These are phyloP conservation scores for Penicillium sp. DNA, from an alignment of 2,329 filamentous ascomycete species.

Conservation along the genomic window DNA sequence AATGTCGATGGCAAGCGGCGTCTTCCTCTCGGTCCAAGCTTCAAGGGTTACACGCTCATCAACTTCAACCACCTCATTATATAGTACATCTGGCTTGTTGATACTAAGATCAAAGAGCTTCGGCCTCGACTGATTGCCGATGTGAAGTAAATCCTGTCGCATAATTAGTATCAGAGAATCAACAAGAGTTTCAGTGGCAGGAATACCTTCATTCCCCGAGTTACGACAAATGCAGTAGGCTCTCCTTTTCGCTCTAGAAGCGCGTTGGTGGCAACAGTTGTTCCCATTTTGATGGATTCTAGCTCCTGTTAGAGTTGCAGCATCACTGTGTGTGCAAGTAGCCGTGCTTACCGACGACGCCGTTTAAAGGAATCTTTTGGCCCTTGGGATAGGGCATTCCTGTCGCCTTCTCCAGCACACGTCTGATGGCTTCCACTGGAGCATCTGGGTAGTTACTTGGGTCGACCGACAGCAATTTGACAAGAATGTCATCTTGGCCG, in stretches of 20 bases:
- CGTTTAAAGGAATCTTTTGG: background rate
- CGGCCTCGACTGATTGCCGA: conserved; percentile 85
- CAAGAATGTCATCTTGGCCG: conserved; percentile 3
- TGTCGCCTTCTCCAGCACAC: background rate
- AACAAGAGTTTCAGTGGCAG: background rate
- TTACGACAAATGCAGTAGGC: conserved; percentile 80
- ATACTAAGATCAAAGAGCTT: conserved; percentile 90
- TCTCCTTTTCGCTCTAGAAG: conserved; percentile 86
- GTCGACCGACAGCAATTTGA: conserved; percentile 7
- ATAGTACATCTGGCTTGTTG: conserved; percentile 78
- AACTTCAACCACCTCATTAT: conserved; percentile 77
- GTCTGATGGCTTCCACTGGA: background rate
- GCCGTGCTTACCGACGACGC: background rate
- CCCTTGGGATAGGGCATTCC: background rate
- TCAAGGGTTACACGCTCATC: conserved; percentile 85
- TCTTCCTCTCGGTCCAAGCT: conserved; percentile 1
- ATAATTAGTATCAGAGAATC: background rate
- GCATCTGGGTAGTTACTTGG: conserved; percentile 2
- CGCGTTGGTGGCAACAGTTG: conserved; percentile 88
- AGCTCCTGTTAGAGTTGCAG: background rate
- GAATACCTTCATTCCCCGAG: conserved; percentile 53
- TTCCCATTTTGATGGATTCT: conserved; percentile 62
- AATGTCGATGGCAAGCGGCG: conserved; percentile 55
- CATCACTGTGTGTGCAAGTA: background rate
- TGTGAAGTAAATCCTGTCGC: conserved; percentile 79